Evolutionary conservation across 768 basidiomycete species (phyloP).

Genomic region (Auriscalpium orientale): DNA sequence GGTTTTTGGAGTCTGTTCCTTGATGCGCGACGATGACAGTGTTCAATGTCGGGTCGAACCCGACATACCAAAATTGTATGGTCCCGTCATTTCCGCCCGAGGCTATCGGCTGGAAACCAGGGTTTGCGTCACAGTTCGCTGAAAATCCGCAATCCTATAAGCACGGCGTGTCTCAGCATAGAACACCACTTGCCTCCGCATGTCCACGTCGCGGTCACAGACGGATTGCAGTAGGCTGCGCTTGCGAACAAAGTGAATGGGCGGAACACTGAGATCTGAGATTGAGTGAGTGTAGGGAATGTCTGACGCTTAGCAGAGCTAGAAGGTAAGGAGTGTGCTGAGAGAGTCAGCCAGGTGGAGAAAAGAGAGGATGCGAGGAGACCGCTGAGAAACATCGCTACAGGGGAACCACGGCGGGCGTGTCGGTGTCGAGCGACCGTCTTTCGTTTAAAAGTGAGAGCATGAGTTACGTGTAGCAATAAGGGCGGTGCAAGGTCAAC

Average conservation of each 20-base stretch:
- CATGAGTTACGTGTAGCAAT: no score
- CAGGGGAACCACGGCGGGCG: no score
- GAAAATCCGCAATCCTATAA: no score
- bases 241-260: slow-evolving; percentile 47
- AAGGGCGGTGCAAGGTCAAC: no score
- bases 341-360: no score
- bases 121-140: slow-evolving; percentile 41
- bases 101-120: slow-evolving; percentile 35
- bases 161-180: no score
- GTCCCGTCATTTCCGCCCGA: slow-evolving; percentile 38
- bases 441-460: no score
- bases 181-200: slow-evolving; percentile 35
- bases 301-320: no score
- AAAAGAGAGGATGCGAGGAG: no score
- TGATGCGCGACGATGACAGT: slow-evolving; percentile 55
- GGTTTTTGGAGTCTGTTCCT: slow-evolving; percentile 48
- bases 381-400: no score
- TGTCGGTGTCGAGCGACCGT: no score
- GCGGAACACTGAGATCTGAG: slow-evolving; percentile 35
- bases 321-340: no score
- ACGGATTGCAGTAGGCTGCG: slow-evolving; percentile 40
- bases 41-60: slow-evolving; percentile 43
- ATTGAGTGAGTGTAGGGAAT: not conserved
- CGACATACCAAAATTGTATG: slow-evolving; percentile 42
- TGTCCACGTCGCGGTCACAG: slow-evolving; percentile 38